These are phyloP conservation scores for Oryza meyeriana DNA, from an alignment of 176 grass and related monocot genomes.

Conservation along the genomic window DNA sequence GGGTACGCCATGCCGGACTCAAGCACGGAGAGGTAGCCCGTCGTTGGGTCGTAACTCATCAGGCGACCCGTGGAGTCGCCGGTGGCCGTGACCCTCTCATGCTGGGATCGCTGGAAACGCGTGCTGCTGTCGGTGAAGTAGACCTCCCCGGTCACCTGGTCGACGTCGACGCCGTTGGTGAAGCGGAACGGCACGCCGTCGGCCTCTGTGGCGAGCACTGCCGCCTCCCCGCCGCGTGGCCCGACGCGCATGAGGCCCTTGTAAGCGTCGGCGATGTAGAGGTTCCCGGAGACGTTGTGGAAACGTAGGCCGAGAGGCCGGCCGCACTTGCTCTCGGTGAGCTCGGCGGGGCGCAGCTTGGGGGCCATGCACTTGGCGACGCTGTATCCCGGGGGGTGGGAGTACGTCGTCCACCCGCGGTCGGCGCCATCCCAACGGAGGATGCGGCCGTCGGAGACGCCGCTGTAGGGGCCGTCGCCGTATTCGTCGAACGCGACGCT, in stretches of 20 bases:
- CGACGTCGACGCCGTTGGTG: background rate
- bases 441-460: background rate
- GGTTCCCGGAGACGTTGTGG: background rate
- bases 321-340: background rate
- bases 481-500: background rate
- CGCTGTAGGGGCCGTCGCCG: background rate
- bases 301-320: background rate
- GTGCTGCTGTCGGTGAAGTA: background rate
- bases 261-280: background rate
- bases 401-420: background rate
- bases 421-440: background rate
- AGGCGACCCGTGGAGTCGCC: background rate
- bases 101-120: background rate
- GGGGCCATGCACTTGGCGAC: background rate
- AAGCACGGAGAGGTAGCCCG: background rate
- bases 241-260: background rate
- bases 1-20: background rate
- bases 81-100: background rate
- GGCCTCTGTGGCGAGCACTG: background rate
- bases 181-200: background rate
- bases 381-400: background rate
- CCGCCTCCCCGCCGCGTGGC: background rate
- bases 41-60: background rate
- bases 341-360: background rate
- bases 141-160: background rate